Percentiles rank a stretch among this genome's conserved stretches.
Evolutionary conservation across 805 yeast genomes (phyloP).

Genomic region (Cyberlindnera mississippiensis): DNA sequence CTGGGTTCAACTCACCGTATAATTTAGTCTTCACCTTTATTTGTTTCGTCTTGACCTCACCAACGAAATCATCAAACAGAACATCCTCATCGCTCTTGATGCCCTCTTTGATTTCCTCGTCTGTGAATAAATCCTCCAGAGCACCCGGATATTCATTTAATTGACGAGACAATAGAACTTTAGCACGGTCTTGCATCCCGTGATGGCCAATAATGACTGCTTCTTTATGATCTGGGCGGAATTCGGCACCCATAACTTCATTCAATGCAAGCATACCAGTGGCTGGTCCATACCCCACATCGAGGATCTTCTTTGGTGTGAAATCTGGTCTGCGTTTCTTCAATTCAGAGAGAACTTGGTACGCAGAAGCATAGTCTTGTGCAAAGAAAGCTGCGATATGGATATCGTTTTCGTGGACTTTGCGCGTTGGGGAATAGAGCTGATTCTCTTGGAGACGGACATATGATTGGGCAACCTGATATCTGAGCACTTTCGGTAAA

Average conservation of each 20-base stretch:
- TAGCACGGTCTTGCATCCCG: conserved; percentile 80
- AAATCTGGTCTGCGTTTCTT: conserved; percentile 54
- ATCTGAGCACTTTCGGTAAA: conserved; percentile 60
- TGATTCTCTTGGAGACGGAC: conserved; percentile 47
- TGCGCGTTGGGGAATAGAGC: conserved; percentile 46
- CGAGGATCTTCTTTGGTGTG: conserved; percentile 64
- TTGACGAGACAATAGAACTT: conserved; percentile 69
- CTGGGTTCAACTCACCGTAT: conserved; percentile 44
- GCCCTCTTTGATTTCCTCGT: conserved; percentile 15
- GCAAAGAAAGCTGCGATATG: conserved; percentile 76
- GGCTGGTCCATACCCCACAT: conserved; percentile 88
- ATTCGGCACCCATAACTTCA: conserved; percentile 69
- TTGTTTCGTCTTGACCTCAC: conserved; percentile 53
- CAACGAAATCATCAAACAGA: conserved; percentile 36
- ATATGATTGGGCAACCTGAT: conserved; percentile 55
- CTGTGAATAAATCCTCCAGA: conserved; percentile 19
- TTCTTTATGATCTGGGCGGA: conserved; percentile 59
- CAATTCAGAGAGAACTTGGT: conserved; percentile 65
- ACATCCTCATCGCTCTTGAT: conserved; percentile 24
- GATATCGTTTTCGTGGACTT: conserved; percentile 63
- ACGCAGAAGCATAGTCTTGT: conserved; percentile 72
- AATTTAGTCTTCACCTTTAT: conserved; percentile 54
- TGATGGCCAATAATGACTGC: conserved; percentile 66
- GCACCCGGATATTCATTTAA: conserved; percentile 40
- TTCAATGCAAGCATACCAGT: conserved; percentile 87